Conservation (phyloP, 2,329 filamentous ascomycete species). For the Alternaria atra region DNA sequence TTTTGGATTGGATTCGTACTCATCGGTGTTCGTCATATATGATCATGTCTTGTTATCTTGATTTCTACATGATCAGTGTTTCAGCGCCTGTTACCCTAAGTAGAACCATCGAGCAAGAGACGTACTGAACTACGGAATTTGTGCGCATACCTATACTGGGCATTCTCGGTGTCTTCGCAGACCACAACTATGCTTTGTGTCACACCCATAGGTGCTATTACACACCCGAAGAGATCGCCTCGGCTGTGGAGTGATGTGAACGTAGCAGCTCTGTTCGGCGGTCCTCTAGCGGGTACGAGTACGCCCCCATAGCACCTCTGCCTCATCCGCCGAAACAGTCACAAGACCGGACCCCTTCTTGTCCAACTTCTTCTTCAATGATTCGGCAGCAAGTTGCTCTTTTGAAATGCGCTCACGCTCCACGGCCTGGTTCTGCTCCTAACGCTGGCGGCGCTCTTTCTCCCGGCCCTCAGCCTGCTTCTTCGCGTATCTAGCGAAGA, state of each 20-base stretch:
- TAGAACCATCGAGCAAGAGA: background rate
- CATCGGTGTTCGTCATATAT: background rate
- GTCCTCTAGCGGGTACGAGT: background rate
- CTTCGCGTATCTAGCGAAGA: constrained; percentile 7
- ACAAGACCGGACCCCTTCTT: constrained; percentile 10
- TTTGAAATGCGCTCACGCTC: background rate
- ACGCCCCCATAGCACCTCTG: constrained; percentile 10
- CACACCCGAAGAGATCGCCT: background rate
- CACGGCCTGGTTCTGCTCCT: constrained; percentile 10
- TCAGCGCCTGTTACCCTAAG: background rate
- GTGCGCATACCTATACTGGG: background rate
- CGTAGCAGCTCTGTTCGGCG: background rate
- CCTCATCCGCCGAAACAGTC: constrained; percentile 15
- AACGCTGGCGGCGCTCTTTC: constrained; percentile 3
- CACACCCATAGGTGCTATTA: background rate
- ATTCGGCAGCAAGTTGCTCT: constrained; percentile 1
- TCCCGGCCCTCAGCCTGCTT: background rate
- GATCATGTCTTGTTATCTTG: background rate
- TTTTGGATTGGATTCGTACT: background rate
- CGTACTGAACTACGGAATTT: no score
- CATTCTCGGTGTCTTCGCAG: background rate
- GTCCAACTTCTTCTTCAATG: constrained; percentile 15
- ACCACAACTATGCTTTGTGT: background rate
- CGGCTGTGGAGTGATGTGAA: background rate
- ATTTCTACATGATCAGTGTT: background rate